A percentile compares a stretch with the other conserved stretches of the same genome.
These are phyloP conservation scores for Prunus padus DNA, from an alignment of 306 rosid genomes.

Conservation along the genomic window DNA sequence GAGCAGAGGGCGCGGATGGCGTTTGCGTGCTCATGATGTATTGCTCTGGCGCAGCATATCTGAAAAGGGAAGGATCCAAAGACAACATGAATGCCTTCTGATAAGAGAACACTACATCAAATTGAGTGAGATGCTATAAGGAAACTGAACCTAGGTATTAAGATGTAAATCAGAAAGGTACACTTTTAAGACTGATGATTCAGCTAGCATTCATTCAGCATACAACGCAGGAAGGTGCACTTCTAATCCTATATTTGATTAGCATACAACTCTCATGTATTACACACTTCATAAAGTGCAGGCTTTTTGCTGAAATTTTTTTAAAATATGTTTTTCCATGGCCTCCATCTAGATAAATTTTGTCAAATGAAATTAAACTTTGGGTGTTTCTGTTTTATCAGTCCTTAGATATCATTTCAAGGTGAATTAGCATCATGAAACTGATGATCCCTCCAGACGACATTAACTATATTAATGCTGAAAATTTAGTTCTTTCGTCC, in stretches of 20 bases:
- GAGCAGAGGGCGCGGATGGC: slow-evolving; percentile 96
- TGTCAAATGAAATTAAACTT: too few species aligned
- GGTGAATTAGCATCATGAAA: background rate
- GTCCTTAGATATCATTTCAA: background rate
- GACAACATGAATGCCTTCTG: background rate
- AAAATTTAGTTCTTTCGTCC: background rate
- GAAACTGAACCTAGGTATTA: slow-evolving; percentile 3
- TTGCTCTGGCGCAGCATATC: slow-evolving; percentile 97
- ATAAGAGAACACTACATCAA: background rate
- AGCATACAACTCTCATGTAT: background rate
- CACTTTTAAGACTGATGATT: background rate
- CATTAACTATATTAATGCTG: background rate
- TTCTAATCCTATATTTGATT: too few species aligned
- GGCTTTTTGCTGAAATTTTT: background rate
- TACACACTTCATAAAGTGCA: background rate
- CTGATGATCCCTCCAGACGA: background rate
- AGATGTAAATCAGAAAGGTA: background rate
- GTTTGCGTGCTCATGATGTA: slow-evolving; percentile 99
- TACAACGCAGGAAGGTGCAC: too few species aligned
- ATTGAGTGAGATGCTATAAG: background rate
- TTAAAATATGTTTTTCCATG: too few species aligned
- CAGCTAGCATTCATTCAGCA: background rate
- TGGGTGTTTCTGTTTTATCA: too few species aligned
- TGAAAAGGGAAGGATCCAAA: slow-evolving; percentile 31
- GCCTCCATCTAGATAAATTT: too few species aligned